These are phyloP conservation scores for Eucalyptus cladocalyx DNA, from an alignment of 345 rosid species.

Conservation along the genomic window DNA sequence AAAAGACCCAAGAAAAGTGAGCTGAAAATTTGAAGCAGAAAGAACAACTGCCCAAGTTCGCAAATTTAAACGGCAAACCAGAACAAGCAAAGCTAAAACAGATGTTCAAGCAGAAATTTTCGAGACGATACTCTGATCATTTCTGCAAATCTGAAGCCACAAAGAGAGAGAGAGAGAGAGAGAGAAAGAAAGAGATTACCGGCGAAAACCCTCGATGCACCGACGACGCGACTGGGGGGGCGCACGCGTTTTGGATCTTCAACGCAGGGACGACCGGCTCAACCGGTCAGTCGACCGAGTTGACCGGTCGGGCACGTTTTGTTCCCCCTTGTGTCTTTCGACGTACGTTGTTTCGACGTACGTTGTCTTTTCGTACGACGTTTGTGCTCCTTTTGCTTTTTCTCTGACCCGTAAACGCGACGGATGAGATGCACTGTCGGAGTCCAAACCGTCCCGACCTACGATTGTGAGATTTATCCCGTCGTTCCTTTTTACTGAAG, in stretches of 20 bases:
- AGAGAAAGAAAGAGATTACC: not conserved
- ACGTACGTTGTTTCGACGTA: not conserved
- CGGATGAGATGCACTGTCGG: not conserved
- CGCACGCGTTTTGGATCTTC: not conserved
- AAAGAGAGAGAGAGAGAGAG: not conserved
- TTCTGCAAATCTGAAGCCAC: not conserved
- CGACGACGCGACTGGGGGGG: not conserved
- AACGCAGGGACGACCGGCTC: constrained; percentile 6
- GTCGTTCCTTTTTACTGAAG: not conserved
- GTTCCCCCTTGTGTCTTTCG: no score
- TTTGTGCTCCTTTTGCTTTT: not conserved
- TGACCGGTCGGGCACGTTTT: constrained; percentile 3
- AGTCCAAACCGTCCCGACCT: not conserved
- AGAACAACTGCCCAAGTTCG: not conserved
- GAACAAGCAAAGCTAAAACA: not conserved
- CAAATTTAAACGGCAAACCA: not conserved
- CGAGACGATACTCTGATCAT: not conserved
- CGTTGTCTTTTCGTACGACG: not conserved
- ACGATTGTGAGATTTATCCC: not conserved
- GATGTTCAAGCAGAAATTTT: not conserved
- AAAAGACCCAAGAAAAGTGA: not conserved
- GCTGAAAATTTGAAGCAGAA: not conserved
- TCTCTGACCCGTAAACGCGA: not conserved
- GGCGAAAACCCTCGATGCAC: not conserved
- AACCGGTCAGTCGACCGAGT: constrained; percentile 4